phyloP scores from a whole-genome alignment of 805 yeast genomes.

The Wickerhamiella occidentalis region DNA sequence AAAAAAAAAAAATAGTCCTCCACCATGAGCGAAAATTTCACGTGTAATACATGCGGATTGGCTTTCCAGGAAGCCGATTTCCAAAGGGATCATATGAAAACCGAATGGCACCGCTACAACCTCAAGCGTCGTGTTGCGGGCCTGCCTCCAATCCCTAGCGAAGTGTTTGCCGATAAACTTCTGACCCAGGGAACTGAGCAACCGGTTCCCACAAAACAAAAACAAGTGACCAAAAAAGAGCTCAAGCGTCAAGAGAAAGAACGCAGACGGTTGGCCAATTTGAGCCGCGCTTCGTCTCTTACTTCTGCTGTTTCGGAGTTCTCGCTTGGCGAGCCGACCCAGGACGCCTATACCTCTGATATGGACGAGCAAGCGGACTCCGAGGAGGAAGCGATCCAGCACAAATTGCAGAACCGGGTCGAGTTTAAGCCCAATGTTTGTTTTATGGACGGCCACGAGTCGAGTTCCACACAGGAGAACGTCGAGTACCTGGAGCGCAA shows the following conservation, averaged over 20 bases:
- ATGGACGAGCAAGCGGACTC: neutral
- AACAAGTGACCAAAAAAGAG: conserved; percentile 31
- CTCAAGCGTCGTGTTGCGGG: conserved; percentile 85
- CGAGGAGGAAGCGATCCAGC: conserved; percentile 22
- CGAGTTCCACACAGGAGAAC: conserved; percentile 44
- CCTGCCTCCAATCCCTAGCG: conserved; percentile 60
- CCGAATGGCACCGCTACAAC: conserved; percentile 97
- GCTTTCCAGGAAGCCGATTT: conserved; percentile 69
- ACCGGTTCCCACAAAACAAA: conserved; percentile 13
- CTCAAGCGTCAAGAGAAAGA: conserved; percentile 26
- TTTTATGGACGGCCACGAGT: conserved; percentile 36
- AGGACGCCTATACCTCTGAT: conserved; percentile 14
- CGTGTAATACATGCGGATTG: conserved; percentile 83
- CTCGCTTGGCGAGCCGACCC: conserved; percentile 16
- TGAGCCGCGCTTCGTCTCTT: conserved; percentile 4
- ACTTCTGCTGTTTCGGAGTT: conserved; percentile 12
- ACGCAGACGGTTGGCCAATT: conserved; percentile 12
- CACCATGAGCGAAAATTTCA: conserved; percentile 30
- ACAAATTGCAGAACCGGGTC: conserved; percentile 20
- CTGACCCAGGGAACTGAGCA: conserved; percentile 25
- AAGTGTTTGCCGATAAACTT: conserved; percentile 59
- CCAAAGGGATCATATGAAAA: conserved; percentile 88
- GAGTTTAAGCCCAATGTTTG: conserved; percentile 29
- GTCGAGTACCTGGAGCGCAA: conserved; percentile 62
- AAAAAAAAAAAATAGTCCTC: neutral